Base-by-base conservation (phyloP, 192 early-diverging fungal genomes). In the Coemansia sp. region DNA sequence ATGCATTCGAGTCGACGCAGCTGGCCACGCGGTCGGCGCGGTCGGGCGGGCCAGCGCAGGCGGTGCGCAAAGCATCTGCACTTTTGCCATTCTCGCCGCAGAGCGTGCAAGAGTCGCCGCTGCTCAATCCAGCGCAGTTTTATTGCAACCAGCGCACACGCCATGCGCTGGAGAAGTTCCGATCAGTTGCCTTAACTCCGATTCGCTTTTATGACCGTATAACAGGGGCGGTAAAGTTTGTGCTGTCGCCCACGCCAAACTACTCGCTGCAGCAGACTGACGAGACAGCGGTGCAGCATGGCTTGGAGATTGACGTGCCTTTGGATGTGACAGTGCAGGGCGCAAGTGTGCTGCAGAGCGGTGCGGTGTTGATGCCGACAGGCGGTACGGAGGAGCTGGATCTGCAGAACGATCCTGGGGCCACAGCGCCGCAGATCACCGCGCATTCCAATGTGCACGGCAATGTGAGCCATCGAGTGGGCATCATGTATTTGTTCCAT, bases 91-190 rank as follows among this genome's bases (percentile, higher is more conserved):
- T 77, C 45, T 67, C 74, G 8, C 80, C 80, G 19, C 80, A 82
- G 55, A 68, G 64, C 58, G 50, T 62, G 31, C 73, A 75, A 52
- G 74, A 76, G 50, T 82, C 80, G 11, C 67, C 80, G 1, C 35
- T 77, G 16, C 59, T 82, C 12, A 62, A 69, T 22, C 80, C 80
- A 10, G 52, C 64, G 5, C 60, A 38, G 25, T 82, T 82, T 25
- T 65, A 73, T n/a, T 72, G 73, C 71, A 82, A 77, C 37, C 26
- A 71, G 53, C 70, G 80, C n/a, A 62, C 65, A 21, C 70, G 80
- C 26, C 74, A 75, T 71, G 48, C 59, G 14, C 31, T 82, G 41
- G 80, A 82, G 29, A 76, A 67, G 22, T 43, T 74, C 57, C 67
- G 80, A 0, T 64, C 74, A 0, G 70, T 71, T 4, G 35, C 51